Conservation (phyloP, 1,284 basidiomycete genomes). For the Ceratobasidium theobromae region DNA sequence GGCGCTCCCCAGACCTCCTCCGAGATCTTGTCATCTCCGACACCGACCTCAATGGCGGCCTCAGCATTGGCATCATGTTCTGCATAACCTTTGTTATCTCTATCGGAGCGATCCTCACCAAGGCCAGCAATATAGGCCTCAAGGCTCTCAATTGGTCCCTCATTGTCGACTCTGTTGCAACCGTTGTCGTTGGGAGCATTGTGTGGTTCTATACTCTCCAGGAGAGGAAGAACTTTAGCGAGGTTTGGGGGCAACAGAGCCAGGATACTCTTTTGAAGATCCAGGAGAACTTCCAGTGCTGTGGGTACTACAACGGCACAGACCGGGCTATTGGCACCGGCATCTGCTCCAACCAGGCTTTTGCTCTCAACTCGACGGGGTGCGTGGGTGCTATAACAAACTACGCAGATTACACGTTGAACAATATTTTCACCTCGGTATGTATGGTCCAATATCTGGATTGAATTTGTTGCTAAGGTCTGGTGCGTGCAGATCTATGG, state of each 20-base stretch:
- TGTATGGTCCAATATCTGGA: background rate
- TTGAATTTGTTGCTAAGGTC: background rate
- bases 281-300: constrained; percentile 79
- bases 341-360: constrained; percentile 60
- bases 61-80: constrained; percentile 66
- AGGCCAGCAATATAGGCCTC: constrained; percentile 65
- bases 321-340: constrained; percentile 59
- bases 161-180: constrained; percentile 58
- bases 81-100: constrained; percentile 69
- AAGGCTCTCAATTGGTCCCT: constrained; percentile 73
- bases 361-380: constrained; percentile 54
- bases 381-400: constrained; percentile 67
- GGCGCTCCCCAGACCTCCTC: constrained; percentile 63
- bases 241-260: constrained; percentile 54
- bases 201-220: constrained; percentile 78
- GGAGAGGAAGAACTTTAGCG: constrained; percentile 65
- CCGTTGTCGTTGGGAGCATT: constrained; percentile 63
- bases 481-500: constrained; percentile 57
- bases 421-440: constrained; percentile 78
- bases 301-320: constrained; percentile 68
- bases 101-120: constrained; percentile 67
- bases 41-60: constrained; percentile 64
- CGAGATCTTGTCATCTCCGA: constrained; percentile 66
- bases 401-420: constrained; percentile 68
- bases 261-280: constrained; percentile 55